These are phyloP conservation scores for Pythium monospermum DNA, from an alignment of 352 stramenopile genomes.

Conservation along the genomic window DNA sequence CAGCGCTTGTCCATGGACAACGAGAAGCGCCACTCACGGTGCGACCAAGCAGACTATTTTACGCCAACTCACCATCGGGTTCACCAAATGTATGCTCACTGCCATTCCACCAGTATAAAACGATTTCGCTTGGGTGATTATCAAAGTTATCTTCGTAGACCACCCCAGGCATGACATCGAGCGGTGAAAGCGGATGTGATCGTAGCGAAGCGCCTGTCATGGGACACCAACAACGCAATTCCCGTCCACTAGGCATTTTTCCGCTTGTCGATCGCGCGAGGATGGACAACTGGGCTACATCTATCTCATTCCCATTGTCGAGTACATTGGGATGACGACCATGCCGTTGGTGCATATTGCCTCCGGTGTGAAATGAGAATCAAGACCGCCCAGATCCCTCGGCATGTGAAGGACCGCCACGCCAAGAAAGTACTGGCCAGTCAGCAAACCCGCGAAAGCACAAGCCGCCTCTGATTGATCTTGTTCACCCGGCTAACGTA, in stretches of 20 bases:
- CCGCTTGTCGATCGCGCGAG: background rate
- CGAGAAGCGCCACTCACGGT: too few relatives aligned
- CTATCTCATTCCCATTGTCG: background rate
- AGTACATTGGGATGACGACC: background rate
- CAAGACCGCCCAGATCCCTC: background rate
- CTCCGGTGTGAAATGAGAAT: slow-evolving; percentile 25
- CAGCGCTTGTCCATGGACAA: too few relatives aligned
- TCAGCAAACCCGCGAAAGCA: background rate
- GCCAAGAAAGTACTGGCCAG: background rate
- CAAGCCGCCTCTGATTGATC: background rate
- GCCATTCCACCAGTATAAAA: too few relatives aligned
- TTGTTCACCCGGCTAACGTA: background rate
- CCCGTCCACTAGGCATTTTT: background rate
- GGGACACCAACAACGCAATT: too few relatives aligned
- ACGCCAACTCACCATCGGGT: background rate
- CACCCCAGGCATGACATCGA: background rate
- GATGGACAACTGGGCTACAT: background rate
- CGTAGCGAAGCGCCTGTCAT: too few relatives aligned
- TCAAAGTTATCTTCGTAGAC: background rate
- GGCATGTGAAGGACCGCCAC: background rate
- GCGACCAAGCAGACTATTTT: too few relatives aligned
- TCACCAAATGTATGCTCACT: background rate
- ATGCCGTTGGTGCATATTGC: slow-evolving; percentile 23
- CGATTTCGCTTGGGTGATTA: background rate
- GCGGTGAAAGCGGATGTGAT: too few relatives aligned